Evolutionary conservation across 352 stramenopile genomes (phyloP).

Genomic region (Aphanomyces stellatus): DNA sequence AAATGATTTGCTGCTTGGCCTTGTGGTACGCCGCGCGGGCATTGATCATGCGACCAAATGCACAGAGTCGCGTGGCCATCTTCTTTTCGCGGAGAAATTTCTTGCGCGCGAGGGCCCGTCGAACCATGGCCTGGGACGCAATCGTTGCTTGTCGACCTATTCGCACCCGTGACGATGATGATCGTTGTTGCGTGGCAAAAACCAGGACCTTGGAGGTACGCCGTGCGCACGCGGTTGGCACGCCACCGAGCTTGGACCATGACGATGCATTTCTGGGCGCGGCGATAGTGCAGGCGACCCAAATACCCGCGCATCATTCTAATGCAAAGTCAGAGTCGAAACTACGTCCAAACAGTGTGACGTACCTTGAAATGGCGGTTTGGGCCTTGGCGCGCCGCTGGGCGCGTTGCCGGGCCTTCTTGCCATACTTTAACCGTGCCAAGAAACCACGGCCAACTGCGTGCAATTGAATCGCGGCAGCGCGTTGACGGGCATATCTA

Average conservation of each 20-base stretch:
- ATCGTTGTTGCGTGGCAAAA: not conserved
- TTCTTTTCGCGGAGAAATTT: slow-evolving; percentile 79
- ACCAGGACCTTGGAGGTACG: slow-evolving; percentile 72
- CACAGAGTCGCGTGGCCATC: slow-evolving; percentile 79
- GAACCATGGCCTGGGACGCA: slow-evolving; percentile 84
- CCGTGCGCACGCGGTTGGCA: slow-evolving; percentile 76
- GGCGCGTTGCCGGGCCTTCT: slow-evolving; percentile 69
- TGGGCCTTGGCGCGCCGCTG: slow-evolving; percentile 70
- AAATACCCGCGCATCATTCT: slow-evolving; percentile 60
- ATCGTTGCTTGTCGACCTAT: slow-evolving; percentile 64
- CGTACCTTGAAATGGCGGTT: slow-evolving; percentile 56
- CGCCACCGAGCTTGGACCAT: slow-evolving; percentile 83
- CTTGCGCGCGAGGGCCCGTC: slow-evolving; percentile 58
- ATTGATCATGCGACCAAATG: slow-evolving; percentile 77
- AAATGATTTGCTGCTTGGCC: slow-evolving; percentile 55
- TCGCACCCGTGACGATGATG: not conserved
- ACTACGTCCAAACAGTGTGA: too few species aligned
- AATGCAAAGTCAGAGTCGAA: not conserved
- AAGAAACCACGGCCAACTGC: slow-evolving; percentile 69
- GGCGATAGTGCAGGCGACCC: slow-evolving; percentile 43
- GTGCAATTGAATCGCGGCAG: slow-evolving; percentile 65
- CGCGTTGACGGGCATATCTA: slow-evolving; percentile 38
- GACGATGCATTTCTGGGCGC: slow-evolving; percentile 51
- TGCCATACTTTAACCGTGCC: slow-evolving; percentile 78
- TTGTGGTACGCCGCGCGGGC: slow-evolving; percentile 52